A percentile compares a stretch with the other conserved stretches of the same genome.
phyloP scores from a whole-genome alignment of 257 asterid genomes.

The Solanum sejunctum region DNA sequence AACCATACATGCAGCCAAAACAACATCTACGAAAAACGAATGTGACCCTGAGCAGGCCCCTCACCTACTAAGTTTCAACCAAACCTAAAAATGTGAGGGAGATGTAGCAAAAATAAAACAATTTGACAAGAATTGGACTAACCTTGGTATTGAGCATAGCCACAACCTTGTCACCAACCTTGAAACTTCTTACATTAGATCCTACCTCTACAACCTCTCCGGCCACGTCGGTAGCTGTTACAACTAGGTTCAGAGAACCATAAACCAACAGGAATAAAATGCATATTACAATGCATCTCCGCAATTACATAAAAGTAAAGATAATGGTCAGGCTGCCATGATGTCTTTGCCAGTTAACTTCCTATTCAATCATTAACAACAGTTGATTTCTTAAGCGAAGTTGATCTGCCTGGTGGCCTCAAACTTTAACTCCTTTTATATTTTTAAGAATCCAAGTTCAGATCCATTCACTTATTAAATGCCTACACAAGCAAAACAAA shows the following conservation, averaged over 20 bases:
- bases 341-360: background rate
- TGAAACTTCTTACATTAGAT: conserved; percentile 28
- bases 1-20: background rate
- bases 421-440: too few relatives aligned
- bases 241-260: background rate
- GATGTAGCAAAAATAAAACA: background rate
- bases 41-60: background rate
- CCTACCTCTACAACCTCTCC: conserved; percentile 60
- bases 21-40: background rate
- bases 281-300: background rate
- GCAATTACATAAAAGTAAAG: background rate
- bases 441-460: background rate
- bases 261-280: background rate
- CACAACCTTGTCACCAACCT: conserved; percentile 54
- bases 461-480: background rate
- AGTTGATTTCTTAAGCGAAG: background rate
- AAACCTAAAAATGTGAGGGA: background rate
- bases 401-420: background rate
- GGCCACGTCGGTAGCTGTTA: conserved; percentile 45
- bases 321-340: background rate
- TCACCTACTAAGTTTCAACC: background rate
- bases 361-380: background rate
- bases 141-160: conserved; percentile 22
- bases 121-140: conserved; percentile 6
- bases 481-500: background rate